Percentiles rank a stretch among this genome's conserved stretches.
phyloP scores from a whole-genome alignment of 768 basidiomycete species.

The Leccinum disarticulatum region DNA sequence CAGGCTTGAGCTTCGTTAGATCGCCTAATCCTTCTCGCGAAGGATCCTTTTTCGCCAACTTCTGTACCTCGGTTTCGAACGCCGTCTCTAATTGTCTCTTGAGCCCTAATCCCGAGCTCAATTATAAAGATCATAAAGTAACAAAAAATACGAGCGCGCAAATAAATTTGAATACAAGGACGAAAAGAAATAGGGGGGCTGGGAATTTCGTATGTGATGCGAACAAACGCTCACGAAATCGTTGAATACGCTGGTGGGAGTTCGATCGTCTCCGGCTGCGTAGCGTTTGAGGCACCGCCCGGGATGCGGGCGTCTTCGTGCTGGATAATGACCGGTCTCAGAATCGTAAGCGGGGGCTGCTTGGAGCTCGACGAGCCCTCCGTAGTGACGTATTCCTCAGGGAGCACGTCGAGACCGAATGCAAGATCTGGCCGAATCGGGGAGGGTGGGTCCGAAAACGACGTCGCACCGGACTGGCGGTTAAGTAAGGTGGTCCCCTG shows the following conservation, averaged over 20 bases:
- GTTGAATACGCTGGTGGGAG: background rate
- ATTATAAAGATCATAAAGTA: constrained; percentile 10
- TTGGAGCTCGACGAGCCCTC: background rate
- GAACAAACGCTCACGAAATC: too few species aligned
- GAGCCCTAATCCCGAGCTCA: constrained; percentile 32
- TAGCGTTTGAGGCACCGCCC: background rate
- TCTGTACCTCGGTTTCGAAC: constrained; percentile 38
- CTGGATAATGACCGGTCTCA: background rate
- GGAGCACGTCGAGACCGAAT: background rate
- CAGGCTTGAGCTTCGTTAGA: constrained; percentile 18
- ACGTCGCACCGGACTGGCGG: background rate
- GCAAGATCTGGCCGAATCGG: background rate
- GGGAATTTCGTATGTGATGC: too few species aligned
- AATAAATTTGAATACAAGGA: background rate
- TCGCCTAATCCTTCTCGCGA: constrained; percentile 15
- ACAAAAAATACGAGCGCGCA: too few species aligned
- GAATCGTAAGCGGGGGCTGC: background rate
- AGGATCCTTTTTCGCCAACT: constrained; percentile 14
- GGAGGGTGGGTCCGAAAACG: background rate
- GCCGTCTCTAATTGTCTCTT: constrained; percentile 51
- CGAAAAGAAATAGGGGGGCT: background rate
- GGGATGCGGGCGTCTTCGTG: background rate
- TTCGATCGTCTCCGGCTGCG: background rate
- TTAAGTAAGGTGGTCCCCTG: background rate
- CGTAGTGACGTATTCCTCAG: background rate